Evolutionary conservation across 805 yeast species (phyloP).

Genomic region (Allodekkera sacchari): DNA sequence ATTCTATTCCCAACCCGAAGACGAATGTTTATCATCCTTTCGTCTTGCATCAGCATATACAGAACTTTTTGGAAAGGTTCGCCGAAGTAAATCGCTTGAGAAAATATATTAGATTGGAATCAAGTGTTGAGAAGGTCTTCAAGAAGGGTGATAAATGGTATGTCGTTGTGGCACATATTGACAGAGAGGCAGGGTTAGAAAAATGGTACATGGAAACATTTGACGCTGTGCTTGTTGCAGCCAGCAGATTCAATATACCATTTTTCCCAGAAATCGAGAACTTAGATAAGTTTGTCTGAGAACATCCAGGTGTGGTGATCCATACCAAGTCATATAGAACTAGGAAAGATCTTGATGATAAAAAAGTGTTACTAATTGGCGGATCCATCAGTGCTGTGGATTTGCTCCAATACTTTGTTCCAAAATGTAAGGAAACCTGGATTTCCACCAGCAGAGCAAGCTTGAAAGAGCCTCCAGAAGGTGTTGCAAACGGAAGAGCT

Average conservation of each 20-base stretch:
- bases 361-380: slow-evolving; percentile 24
- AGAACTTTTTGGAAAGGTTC: slow-evolving; percentile 11
- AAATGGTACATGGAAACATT: slow-evolving; percentile 34
- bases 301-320: slow-evolving; percentile 23
- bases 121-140: slow-evolving; percentile 25
- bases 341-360: slow-evolving; percentile 18
- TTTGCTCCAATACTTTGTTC: slow-evolving; percentile 32
- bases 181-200: slow-evolving; percentile 11
- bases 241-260: slow-evolving; percentile 35
- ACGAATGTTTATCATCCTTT: slow-evolving; percentile 12
- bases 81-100: slow-evolving; percentile 20
- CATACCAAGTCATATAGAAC: slow-evolving; percentile 23
- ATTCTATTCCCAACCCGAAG: slow-evolving; percentile 3
- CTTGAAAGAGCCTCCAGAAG: background rate
- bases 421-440: slow-evolving; percentile 15
- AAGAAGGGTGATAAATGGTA: slow-evolving; percentile 25
- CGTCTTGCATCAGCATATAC: slow-evolving; percentile 14
- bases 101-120: slow-evolving; percentile 26
- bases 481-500: slow-evolving; percentile 18
- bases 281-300: slow-evolving; percentile 22
- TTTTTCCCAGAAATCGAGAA: slow-evolving; percentile 28
- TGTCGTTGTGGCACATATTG: slow-evolving; percentile 15
- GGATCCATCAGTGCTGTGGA: slow-evolving; percentile 64
- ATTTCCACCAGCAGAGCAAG: slow-evolving; percentile 1
- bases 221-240: slow-evolving; percentile 34